Base-by-base conservation (phyloP, 768 basidiomycete genomes). In the Lactarius psammicola region DNA sequence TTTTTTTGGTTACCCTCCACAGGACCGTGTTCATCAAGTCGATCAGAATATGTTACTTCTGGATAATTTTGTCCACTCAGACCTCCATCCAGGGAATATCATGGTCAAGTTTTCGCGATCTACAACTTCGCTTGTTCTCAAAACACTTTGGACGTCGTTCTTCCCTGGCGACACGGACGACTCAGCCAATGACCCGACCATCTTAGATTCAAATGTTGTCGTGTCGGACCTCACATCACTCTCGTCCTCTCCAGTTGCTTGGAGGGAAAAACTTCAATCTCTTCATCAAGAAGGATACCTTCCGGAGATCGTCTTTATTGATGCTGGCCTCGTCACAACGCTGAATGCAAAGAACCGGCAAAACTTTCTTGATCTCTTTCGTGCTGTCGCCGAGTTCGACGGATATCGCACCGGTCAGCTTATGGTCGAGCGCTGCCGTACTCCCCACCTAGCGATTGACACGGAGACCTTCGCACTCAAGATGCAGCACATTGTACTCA, bases 311-410 rank as follows among this genome's bases (percentile, higher is more conserved):
- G 88, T 98, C 63, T 95, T 99, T 75, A 92, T 99, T 71, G 97
- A 99, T 74, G 93, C 96, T 0, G 97, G 97, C 2, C 85, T 99
- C 33, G 89, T 96, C 60, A 98, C 95, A 3, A 89, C 89, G 0
- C 87, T 99, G 56, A 85, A 92, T 72, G 82, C 82, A 2, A 79
- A 74, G n/a, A 94, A 98, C 76, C 86, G 96, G 33, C 80, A 82
- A 64, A 98, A 99, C 77, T 99, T 99, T 75, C 84, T 99, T 55
- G 96, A 99, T 72, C 87, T 99, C 67, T 98, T 99, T 80, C 88
- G 90, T 61, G 94, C 96, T 4, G 84, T 99, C 40, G 96, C 97
- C 38, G 88, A 95, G 71, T 99, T 99, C 66, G 97, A 99, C 74
- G 97, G 97, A 0, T 98, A 98, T 77, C 89, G 87, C 66, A 87